Conservation (phyloP, 1,139 yeast genomes). For the Petasospora rhodanensis region DNA sequence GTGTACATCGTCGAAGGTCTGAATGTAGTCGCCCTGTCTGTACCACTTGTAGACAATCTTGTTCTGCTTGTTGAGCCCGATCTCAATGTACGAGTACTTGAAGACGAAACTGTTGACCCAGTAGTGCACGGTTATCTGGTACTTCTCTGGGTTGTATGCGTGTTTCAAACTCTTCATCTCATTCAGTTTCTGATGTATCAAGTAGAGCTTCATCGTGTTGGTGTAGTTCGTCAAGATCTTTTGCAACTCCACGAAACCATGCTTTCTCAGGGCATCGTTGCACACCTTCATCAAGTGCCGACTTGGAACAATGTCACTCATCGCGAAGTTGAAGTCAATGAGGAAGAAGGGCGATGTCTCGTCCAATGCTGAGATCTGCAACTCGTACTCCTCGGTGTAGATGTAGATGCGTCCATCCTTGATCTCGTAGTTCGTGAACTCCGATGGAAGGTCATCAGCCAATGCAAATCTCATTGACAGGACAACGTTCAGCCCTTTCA, state of each 20-base stretch:
- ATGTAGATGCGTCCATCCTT: constrained; percentile 76
- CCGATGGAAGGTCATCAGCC: constrained; percentile 56
- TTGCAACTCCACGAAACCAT: constrained; percentile 57
- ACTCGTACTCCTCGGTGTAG: constrained; percentile 62
- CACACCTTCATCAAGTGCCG: constrained; percentile 32
- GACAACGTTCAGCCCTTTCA: constrained; percentile 67
- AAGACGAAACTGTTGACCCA: constrained; percentile 54
- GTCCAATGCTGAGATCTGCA: constrained; percentile 67
- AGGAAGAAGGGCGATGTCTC: constrained; percentile 69
- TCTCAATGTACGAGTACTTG: constrained; percentile 52
- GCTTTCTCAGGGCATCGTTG: constrained; percentile 51
- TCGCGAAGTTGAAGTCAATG: constrained; percentile 68
- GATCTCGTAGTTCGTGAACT: constrained; percentile 58
- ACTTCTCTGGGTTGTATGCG: constrained; percentile 58
- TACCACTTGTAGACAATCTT: constrained; percentile 64
- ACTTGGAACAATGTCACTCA: constrained; percentile 32
- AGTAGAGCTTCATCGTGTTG: constrained; percentile 66
- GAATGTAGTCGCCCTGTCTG: constrained; percentile 46
- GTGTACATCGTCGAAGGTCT: constrained; percentile 28
- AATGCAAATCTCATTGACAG: constrained; percentile 73
- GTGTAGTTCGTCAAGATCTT: constrained; percentile 68
- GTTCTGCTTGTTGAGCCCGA: constrained; percentile 55
- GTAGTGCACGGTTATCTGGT: constrained; percentile 59
- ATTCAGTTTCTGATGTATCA: constrained; percentile 61
- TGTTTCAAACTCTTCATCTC: constrained; percentile 53